Evolutionary conservation across 2,329 filamentous ascomycete genomes (phyloP), one percentile per base, ranked within the genome.

Genomic region (Colletotrichum plurivorum): DNA sequence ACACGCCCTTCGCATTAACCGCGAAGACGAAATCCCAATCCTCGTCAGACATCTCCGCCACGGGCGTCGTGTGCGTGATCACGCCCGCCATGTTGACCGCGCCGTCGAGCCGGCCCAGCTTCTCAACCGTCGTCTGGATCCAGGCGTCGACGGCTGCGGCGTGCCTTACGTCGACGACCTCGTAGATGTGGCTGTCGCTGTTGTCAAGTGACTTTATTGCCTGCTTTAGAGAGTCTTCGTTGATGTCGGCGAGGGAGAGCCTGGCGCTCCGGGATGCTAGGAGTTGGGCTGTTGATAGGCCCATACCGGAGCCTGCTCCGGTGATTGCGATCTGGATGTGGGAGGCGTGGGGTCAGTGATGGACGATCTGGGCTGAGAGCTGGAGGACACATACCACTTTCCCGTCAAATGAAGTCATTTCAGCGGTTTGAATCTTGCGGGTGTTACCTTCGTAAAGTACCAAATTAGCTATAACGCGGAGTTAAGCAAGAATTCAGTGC

Each of bases 291-390:
- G 84, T 84, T 16, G 82, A 82, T 12, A 84, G 79, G 36, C 85
- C 86, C 61, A 87, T 87, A 15, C 85, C 85, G 4, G 79, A 79
- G 1, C 81, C 82, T 1, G 82, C 81, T 36, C 85, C 85, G 5
- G 84, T 86, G 25, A 88, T 73, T 62, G 83, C 83, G 67, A 86
- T 22, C 55, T 58, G 55, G 13, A 20, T n/a, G 15, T n/a, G 13
- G 55, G 27, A 13, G 9, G 25, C 25, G 25, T 4, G 25, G 25
- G 25, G 25, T 27, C 7, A 27, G 25, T 7, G 7, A 27, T 4
- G 25, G 25, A 27, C 25, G 4, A 27, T 4, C 25, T 27, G 25
- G 25, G 25, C 25, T 7, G 25, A 27, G 25, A 27, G 25, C n/a
- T 27, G 25, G 25, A 7, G 25, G 25, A 27, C 16, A 48, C 43